Evolutionary conservation across 2,329 filamentous ascomycete genomes (phyloP).

Genomic region (Metarhizium sp.): DNA sequence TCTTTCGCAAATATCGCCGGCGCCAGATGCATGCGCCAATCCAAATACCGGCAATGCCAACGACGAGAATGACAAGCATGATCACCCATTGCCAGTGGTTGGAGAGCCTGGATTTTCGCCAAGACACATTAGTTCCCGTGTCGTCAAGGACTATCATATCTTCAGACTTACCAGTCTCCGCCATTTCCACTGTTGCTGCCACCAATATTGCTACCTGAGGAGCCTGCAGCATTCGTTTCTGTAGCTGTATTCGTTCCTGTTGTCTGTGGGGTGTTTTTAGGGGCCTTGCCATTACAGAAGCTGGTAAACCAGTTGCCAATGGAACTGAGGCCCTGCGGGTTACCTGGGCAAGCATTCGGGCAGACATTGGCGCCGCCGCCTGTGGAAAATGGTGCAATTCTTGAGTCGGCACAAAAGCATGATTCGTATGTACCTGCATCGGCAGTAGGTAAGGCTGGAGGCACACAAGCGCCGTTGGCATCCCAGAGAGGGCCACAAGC

Average conservation of each 20-base stretch:
- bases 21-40: conserved; percentile 61
- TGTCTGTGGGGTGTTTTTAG: conserved; percentile 9
- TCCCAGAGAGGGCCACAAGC: conserved; percentile 53
- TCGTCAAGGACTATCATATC: background rate
- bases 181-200: conserved; percentile 17
- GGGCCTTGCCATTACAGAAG: conserved; percentile 45
- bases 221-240: background rate
- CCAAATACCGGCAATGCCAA: conserved; percentile 60
- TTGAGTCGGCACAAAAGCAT: conserved; percentile 64
- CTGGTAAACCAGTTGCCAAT: conserved; percentile 63
- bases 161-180: conserved; percentile 36
- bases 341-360: conserved; percentile 44
- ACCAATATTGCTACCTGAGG: conserved; percentile 4
- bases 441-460: conserved; percentile 39
- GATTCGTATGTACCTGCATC: conserved; percentile 46
- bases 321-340: conserved; percentile 36
- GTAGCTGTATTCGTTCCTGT: conserved; percentile 1
- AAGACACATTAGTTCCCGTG: background rate
- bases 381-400: conserved; percentile 48
- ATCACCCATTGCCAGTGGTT: conserved; percentile 73
- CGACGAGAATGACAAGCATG: conserved; percentile 65
- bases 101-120: conserved; percentile 42
- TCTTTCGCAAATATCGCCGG: conserved; percentile 62
- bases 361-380: conserved; percentile 49
- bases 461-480: conserved; percentile 63